Base-by-base conservation (phyloP, 768 basidiomycete species). In the Leccinum fibrillosum region DNA sequence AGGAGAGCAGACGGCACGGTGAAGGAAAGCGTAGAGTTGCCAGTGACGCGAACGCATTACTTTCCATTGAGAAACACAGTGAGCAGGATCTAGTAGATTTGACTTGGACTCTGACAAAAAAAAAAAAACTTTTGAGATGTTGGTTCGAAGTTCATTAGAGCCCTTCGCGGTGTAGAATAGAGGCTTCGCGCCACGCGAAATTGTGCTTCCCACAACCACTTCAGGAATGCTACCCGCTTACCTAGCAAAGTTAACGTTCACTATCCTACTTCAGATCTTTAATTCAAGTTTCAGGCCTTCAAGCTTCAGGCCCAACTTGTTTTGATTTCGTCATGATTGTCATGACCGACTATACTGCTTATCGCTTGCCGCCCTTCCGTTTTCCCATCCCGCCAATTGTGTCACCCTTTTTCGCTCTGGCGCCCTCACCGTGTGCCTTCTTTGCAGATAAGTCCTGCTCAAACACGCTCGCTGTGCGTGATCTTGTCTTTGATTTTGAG, bases 331-430 rank as follows among this genome's bases (percentile, higher is more conserved):
- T 44, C 5, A 23, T 15, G 26, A 21, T 44, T 44, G 15, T 28
- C 53, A 44, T 23, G 30, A 56, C 35, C 10, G 8, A 61, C 13
- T 6, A 17, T 19, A 34, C 52, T 67, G 19, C 42, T 44, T 21
- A 71, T 63, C 74, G 66, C 59, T 73, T 77, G 21, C 74, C 75
- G n/a, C 74, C 75, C 45, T 68, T 70, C 64, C 77, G 82, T 69
- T 84, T 86, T 61, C 79, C 77, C 70, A 79, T 75, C 25, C 81
- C 76, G 15, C 81, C 80, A 35, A 83, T 72, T 23, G 74, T 72
- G 64, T 86, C 86, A 13, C 80, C 81, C 69, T 83, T 86, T 69
- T 82, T 86, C 34, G 87, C 82, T 60, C 84, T 77, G 25, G 83
- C 80, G 3, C 89, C 88, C 74, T 89, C 89, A n/a, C 68, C 59